These are phyloP conservation scores for Santalum album DNA, from an alignment of 164 flowering plant species.

Conservation along the genomic window DNA sequence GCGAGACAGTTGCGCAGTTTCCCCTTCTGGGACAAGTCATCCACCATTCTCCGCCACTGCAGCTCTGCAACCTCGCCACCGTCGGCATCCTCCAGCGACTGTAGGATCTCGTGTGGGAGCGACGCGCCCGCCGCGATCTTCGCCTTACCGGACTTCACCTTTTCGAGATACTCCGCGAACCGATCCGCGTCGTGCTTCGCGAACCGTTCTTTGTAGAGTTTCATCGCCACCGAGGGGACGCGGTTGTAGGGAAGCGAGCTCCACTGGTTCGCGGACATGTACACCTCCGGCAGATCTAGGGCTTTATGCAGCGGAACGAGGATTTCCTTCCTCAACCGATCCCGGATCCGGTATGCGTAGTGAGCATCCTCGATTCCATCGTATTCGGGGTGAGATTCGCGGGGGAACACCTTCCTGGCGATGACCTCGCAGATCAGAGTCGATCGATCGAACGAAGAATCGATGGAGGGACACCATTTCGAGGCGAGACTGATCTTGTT, in stretches of 20 bases:
- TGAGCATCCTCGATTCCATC: conserved; percentile 27
- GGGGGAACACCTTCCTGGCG: conserved; percentile 31
- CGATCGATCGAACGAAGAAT: conserved; percentile 15
- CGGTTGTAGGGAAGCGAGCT: conserved; percentile 26
- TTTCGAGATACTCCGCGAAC: conserved; percentile 22
- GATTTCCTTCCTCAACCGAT: conserved; percentile 25
- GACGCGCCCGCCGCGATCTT: conserved; percentile 51
- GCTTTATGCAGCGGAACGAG: conserved; percentile 31
- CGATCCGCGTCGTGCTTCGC: conserved; percentile 30
- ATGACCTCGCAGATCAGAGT: conserved; percentile 38
- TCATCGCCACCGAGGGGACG: conserved; percentile 54
- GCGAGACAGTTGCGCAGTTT: conserved; percentile 39
- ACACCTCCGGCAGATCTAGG: conserved; percentile 34
- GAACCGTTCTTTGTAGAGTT: conserved; percentile 33
- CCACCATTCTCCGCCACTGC: conserved; percentile 30
- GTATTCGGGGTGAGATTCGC: conserved; percentile 22
- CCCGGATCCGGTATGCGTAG: conserved; percentile 24
- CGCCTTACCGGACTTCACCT: conserved; percentile 29
- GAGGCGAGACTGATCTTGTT: conserved; percentile 24
- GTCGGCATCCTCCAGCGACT: conserved; percentile 16
- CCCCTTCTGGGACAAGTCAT: conserved; percentile 31
- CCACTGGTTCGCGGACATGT: conserved; percentile 34
- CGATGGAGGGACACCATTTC: conserved; percentile 26
- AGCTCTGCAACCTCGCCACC: conserved; percentile 29
- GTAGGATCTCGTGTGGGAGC: conserved; percentile 40